These are phyloP conservation scores for Glomus cerebriforme DNA, from an alignment of 192 early-diverging fungal genomes.

Conservation along the genomic window DNA sequence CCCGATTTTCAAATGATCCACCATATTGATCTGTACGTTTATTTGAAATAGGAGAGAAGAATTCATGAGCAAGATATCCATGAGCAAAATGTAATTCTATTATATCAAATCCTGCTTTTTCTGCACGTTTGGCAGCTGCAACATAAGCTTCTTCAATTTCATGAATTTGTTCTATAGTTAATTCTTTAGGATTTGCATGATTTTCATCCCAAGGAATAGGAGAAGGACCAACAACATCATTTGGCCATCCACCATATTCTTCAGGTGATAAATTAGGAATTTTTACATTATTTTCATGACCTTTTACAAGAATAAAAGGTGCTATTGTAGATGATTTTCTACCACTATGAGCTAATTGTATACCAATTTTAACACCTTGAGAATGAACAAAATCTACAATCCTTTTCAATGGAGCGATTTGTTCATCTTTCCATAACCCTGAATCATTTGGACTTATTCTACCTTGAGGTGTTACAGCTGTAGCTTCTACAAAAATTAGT, in stretches of 20 bases:
- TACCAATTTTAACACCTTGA: conserved; percentile 58
- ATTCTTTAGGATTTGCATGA: conserved; percentile 51
- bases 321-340: conserved; percentile 56
- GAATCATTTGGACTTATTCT: conserved; percentile 76
- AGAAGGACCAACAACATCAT: conserved; percentile 69
- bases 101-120: conserved; percentile 84
- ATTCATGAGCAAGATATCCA: conserved; percentile 84
- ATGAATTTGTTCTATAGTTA: conserved; percentile 71
- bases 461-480: conserved; percentile 73
- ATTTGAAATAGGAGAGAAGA: conserved; percentile 81
- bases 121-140: conserved; percentile 67
- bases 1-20: conserved; percentile 87
- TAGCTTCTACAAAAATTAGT: conserved; percentile 78
- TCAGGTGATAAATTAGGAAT: conserved; percentile 18
- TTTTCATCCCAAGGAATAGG: conserved; percentile 50
- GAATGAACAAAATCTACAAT: conserved; percentile 67
- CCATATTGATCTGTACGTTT: conserved; percentile 90
- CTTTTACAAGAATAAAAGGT: conserved; percentile 23
- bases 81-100: conserved; percentile 91
- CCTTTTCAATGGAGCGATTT: conserved; percentile 60
- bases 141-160: conserved; percentile 63
- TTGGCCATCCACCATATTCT: conserved; percentile 70
- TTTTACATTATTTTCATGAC: background rate
- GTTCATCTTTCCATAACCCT: conserved; percentile 84
- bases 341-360: conserved; percentile 86